A percentile compares a stretch with the other conserved stretches of the same genome.
Evolutionary conservation across 331 rosid genomes (phyloP).

Genomic region (Erythrophleum ivorense): DNA sequence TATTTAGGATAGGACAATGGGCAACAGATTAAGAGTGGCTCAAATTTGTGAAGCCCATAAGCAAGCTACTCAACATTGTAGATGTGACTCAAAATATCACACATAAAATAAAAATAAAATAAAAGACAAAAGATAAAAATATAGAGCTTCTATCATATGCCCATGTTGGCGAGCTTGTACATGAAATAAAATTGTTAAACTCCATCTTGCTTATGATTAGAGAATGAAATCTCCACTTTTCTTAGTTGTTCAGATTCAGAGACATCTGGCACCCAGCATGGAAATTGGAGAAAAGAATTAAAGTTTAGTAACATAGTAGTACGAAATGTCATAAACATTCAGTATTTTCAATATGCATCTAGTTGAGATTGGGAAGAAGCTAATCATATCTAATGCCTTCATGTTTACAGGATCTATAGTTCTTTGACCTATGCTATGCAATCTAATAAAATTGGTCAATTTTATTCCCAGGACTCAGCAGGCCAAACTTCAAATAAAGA

Average conservation of each 20-base stretch:
- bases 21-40: background rate
- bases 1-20: background rate
- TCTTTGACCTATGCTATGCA: slow-evolving; percentile 34
- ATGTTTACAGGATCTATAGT: slow-evolving; percentile 33
- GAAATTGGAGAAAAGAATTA: background rate
- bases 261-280: background rate
- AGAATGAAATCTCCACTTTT: background rate
- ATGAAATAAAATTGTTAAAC: background rate
- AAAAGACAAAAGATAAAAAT: background rate
- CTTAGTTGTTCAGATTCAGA: background rate
- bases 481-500: slow-evolving; percentile 49
- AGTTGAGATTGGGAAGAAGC: slow-evolving; percentile 25
- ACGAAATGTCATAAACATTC: slow-evolving; percentile 17
- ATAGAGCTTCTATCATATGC: background rate
- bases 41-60: background rate
- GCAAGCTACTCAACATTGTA: background rate
- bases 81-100: background rate
- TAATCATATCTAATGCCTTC: background rate
- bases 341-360: slow-evolving; percentile 19
- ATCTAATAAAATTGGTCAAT: slow-evolving; percentile 30
- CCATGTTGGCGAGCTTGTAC: background rate
- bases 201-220: background rate
- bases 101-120: background rate
- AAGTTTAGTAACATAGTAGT: background rate
- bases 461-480: slow-evolving; percentile 61